Base-by-base conservation (phyloP, 345 rosid genomes). In the Gossypium bickii region DNA sequence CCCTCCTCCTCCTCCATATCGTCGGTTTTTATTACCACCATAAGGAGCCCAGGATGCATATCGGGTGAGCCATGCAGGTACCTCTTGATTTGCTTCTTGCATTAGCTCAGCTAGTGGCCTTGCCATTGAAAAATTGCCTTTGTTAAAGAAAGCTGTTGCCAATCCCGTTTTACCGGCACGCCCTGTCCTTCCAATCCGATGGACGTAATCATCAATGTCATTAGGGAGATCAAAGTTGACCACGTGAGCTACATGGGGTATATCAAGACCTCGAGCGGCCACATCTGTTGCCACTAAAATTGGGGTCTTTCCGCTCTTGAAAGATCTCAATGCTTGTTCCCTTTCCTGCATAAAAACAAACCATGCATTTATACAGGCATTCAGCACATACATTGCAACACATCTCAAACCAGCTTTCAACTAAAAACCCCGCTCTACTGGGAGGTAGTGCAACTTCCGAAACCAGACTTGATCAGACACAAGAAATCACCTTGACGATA, bases 231-330 rank as follows among this genome's bases (percentile, higher is more conserved):
- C 98, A 66, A 95, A 95, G 80, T 95, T 95, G 68, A 95, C 96
- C 6, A 95, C 99, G 52, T 95, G 99, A 59, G 99, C 85, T 41
- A 95, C 99, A 62, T 89, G 94, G 12, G 99, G 99, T 18, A 95
- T 95, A 82, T 95, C 99, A 44, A 95, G 99, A 67, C 98, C 98
- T 58, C 94, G 92, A 16, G 94, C 92, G n/a, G 94, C 98, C 62
- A 94, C 98, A 61, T 94, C 98, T 6, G 99, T 95, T 66, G 99
- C 99, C 12, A 95, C 99, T 85, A 95, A 80, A 59, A 95, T 95
- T 2, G 99, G 99, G n/a, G 98, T 91, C 44, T 84, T 85, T 25
- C 99, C 99, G 64, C 85, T 93, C 80, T 91, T 95, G 73, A 95
- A 95, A 45, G 98, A 90, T 34, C 88, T 82, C 76, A 94, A 78